These are phyloP conservation scores for Nakaseomyces delphensis DNA, from an alignment of 1,139 yeast genomes.

Conservation along the genomic window DNA sequence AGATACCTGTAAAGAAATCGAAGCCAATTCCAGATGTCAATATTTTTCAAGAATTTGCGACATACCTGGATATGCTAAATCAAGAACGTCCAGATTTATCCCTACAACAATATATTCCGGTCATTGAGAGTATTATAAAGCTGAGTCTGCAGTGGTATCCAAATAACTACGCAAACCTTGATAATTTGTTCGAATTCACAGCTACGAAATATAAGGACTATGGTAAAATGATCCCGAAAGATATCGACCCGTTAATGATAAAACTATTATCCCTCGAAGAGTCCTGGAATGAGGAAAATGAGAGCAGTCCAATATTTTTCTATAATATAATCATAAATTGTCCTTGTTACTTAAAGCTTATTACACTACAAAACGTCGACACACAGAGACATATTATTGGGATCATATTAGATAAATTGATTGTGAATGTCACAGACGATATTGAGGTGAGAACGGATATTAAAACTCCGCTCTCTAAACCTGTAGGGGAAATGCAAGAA, in stretches of 20 bases:
- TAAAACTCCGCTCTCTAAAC: background rate
- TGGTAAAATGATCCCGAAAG: slow-evolving; percentile 17
- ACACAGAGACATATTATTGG: slow-evolving; percentile 21
- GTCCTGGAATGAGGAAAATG: background rate
- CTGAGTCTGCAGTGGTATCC: slow-evolving; percentile 65
- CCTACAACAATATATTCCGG: slow-evolving; percentile 52
- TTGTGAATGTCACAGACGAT: background rate
- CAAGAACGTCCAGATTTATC: slow-evolving; percentile 56
- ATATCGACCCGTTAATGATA: slow-evolving; percentile 9
- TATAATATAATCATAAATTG: slow-evolving; percentile 9
- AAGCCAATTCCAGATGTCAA: slow-evolving; percentile 15
- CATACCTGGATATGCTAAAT: slow-evolving; percentile 47
- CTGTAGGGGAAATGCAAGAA: background rate
- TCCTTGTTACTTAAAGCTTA: slow-evolving; percentile 10
- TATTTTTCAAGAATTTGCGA: slow-evolving; percentile 57
- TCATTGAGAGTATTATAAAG: slow-evolving; percentile 57
- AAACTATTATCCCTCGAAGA: slow-evolving; percentile 7
- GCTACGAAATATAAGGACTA: slow-evolving; percentile 38
- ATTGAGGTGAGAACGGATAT: slow-evolving; percentile 4
- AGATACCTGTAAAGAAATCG: background rate
- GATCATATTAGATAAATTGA: slow-evolving; percentile 22
- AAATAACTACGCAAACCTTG: slow-evolving; percentile 49
- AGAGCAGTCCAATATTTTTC: slow-evolving; percentile 3
- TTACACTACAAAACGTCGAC: slow-evolving; percentile 22
- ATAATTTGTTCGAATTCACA: slow-evolving; percentile 53